These are phyloP conservation scores for Aspergillus sp. DNA, from an alignment of 2,329 filamentous ascomycete species.

Conservation along the genomic window DNA sequence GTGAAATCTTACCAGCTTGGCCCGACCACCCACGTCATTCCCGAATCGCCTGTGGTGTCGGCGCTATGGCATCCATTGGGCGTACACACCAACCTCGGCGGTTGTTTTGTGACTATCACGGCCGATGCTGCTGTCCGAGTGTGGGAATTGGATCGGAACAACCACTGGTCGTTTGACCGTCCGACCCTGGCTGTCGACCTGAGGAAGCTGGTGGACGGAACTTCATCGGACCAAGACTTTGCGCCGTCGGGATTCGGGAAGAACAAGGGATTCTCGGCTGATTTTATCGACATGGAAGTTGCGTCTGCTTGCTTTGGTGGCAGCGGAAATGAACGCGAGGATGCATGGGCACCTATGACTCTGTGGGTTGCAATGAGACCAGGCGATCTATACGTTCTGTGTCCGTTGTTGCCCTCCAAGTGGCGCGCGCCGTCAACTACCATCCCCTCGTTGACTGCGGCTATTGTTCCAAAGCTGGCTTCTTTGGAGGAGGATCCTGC, in stretches of 20 bases:
- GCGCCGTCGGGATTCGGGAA: conserved; percentile 71
- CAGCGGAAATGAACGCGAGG: conserved; percentile 57
- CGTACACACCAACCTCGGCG: conserved; percentile 63
- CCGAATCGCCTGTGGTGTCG: conserved; percentile 76
- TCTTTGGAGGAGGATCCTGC: conserved; percentile 45
- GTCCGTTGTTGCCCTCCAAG: conserved; percentile 81
- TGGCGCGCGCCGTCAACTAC: conserved; percentile 79
- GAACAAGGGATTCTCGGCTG: conserved; percentile 82
- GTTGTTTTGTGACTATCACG: conserved; percentile 84
- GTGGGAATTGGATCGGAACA: conserved; percentile 84
- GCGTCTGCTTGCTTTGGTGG: conserved; percentile 89
- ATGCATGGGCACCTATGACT: conserved; percentile 90
- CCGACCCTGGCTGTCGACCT: conserved; percentile 83
- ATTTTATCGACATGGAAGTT: conserved; percentile 90
- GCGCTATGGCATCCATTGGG: conserved; percentile 92
- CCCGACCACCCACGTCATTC: conserved; percentile 86
- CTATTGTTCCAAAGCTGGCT: conserved; percentile 72
- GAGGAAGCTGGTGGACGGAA: conserved; percentile 83
- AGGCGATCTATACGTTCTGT: conserved; percentile 90
- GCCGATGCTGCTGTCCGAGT: conserved; percentile 83
- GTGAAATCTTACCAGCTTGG: conserved; percentile 89
- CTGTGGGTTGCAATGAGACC: conserved; percentile 95
- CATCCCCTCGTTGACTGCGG: conserved; percentile 79
- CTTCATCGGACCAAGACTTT: conserved; percentile 79
- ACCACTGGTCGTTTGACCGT: conserved; percentile 83